Evolutionary conservation across 495 filamentous ascomycete species (phyloP).

Genomic region (Penicilliopsis zonata): DNA sequence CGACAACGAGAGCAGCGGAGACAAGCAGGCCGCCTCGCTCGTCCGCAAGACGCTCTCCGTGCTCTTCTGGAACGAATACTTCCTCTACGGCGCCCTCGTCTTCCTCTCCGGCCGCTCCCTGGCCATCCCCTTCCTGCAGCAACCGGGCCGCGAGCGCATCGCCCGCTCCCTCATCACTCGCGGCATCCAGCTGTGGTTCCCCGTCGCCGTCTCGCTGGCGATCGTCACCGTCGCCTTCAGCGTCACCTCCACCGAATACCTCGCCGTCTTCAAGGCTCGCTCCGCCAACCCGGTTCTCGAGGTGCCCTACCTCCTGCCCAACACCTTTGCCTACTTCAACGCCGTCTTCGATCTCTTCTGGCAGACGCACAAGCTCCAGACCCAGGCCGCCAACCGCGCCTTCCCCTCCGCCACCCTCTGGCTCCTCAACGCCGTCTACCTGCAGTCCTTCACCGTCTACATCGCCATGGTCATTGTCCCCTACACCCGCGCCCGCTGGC

Average conservation of each 20-base stretch:
- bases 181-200: conserved; percentile 26
- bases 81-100: conserved; percentile 22
- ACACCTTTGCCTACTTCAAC: conserved; percentile 20
- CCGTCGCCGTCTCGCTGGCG: no score
- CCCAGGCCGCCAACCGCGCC: conserved; percentile 16
- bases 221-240: conserved; percentile 14
- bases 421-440: conserved; percentile 19
- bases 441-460: conserved; percentile 24
- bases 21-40: conserved; percentile 14
- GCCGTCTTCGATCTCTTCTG: conserved; percentile 26
- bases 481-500: conserved; percentile 18
- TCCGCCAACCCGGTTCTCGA: conserved; percentile 12
- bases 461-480: conserved; percentile 25
- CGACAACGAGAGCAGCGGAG: conserved; percentile 8
- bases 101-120: conserved; percentile 22
- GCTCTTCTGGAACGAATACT: conserved; percentile 23
- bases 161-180: conserved; percentile 25
- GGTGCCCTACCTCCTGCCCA: conserved; percentile 11
- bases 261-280: conserved; percentile 9
- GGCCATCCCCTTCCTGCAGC: conserved; percentile 18
- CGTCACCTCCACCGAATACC: conserved; percentile 10
- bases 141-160: conserved; percentile 12
- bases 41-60: conserved; percentile 20
- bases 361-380: conserved; percentile 9
- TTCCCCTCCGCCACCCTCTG: conserved; percentile 22